Percentiles rank a stretch among this genome's conserved stretches.
These are phyloP conservation scores for Draba incana DNA, from an alignment of 345 rosid species.

Conservation along the genomic window DNA sequence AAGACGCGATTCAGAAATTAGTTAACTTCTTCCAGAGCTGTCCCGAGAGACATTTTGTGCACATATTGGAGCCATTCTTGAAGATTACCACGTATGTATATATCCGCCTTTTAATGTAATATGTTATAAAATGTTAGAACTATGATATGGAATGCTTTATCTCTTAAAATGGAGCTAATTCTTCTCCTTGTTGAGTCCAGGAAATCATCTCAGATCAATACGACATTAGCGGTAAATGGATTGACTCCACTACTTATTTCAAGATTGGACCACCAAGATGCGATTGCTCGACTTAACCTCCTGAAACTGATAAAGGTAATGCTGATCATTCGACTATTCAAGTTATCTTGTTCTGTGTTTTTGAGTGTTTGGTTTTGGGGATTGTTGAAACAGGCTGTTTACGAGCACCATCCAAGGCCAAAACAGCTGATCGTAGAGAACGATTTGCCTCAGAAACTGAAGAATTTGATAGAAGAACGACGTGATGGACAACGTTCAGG, in stretches of 20 bases:
- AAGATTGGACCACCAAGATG: conserved; percentile 93
- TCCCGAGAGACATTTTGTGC: conserved; percentile 92
- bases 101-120: background rate
- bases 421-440: conserved; percentile 96
- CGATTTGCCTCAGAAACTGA: conserved; percentile 78
- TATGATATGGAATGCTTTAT: background rate
- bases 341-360: conserved; percentile 36
- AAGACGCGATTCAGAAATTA: conserved; percentile 84
- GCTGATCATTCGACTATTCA: conserved; percentile 5
- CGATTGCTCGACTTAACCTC: conserved; percentile 92
- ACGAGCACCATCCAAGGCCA: conserved; percentile 97
- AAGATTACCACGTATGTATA: conserved; percentile 84
- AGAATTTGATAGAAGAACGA: conserved; percentile 91
- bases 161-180: conserved; percentile 47
- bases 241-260: conserved; percentile 86
- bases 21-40: conserved; percentile 94
- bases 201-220: conserved; percentile 91
- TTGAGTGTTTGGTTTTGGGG: conserved; percentile 27
- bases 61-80: conserved; percentile 96
- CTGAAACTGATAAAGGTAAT: conserved; percentile 94
- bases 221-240: conserved; percentile 90
- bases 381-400: conserved; percentile 70
- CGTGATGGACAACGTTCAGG: conserved; percentile 93
- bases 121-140: no score
- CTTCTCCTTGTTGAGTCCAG: conserved; percentile 53